Conservation (phyloP, 164 flowering plant species). For the grape (Vitis vinifera) region ASM3070453v1 NC_081814.1:587001-587500, state of each 20-base stretch:
- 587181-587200: not conserved
- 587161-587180: not conserved
- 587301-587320: too few species aligned
- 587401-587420: too few species aligned
- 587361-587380: too few species aligned
- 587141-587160: conserved; percentile 20
- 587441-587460: too few species aligned
- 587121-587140: conserved; percentile 64
- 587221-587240: not conserved
- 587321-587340: too few species aligned
- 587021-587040: conserved; percentile 78
- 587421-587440: too few species aligned
- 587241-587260: not conserved
- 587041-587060: conserved; percentile 76
- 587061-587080: conserved; percentile 81
- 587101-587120: conserved; percentile 66
- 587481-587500: too few species aligned
- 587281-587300: too few species aligned
- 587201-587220: not conserved
- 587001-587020: conserved; percentile 59
- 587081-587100: conserved; percentile 74
- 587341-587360: too few species aligned
- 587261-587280: too few species aligned
- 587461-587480: too few species aligned
- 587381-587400: too few species aligned